Conservation (phyloP, 306 rosid genomes). For the Hippophae rhamnoides region DNA sequence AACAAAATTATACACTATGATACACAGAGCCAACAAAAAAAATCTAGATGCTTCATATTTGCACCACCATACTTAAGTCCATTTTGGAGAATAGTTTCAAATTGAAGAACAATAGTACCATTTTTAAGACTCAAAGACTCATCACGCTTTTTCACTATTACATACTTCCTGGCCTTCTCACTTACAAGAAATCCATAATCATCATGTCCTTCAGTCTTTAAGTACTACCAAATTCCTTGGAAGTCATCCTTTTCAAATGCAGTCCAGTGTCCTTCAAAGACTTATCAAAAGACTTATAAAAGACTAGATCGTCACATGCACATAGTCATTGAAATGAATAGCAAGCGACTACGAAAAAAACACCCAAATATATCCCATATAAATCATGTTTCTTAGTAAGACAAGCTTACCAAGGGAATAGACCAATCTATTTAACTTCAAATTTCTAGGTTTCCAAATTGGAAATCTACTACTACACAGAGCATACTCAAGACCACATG, state of each 20-base stretch:
- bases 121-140: conserved; percentile 54
- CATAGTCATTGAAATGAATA: background rate
- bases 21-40: too few relatives aligned
- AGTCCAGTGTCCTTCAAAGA: conserved; percentile 50
- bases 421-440: too few relatives aligned
- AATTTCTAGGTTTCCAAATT: background rate
- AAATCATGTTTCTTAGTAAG: background rate
- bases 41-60: conserved; percentile 57
- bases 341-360: background rate
- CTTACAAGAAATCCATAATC: conserved; percentile 87
- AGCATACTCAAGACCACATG: too few relatives aligned
- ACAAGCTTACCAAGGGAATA: too few relatives aligned
- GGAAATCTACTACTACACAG: too few relatives aligned
- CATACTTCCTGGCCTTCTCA: conserved; percentile 79
- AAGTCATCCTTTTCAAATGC: conserved; percentile 41
- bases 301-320: background rate
- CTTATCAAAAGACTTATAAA: conserved; percentile 55
- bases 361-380: background rate
- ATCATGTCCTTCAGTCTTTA: conserved; percentile 88
- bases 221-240: conserved; percentile 73
- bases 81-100: conserved; percentile 74
- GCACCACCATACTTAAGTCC: conserved; percentile 99
- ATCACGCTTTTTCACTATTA: conserved; percentile 69
- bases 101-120: conserved; percentile 72
- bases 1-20: too few relatives aligned